phyloP scores from a whole-genome alignment of 176 grass and related monocot genomes.

The Miscanthus lutarioriparius region DNA sequence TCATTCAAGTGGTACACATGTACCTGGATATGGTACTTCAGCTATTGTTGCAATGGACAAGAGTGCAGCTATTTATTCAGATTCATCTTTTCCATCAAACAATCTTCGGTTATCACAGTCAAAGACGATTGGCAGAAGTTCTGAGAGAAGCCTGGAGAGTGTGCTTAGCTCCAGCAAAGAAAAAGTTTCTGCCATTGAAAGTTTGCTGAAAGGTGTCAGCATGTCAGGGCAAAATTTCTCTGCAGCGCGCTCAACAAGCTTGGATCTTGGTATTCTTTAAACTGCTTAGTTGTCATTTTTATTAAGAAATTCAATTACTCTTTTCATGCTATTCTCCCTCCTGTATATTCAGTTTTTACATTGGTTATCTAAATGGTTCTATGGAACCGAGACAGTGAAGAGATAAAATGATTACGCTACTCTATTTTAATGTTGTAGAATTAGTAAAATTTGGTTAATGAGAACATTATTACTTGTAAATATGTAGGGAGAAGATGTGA shows the following conservation, averaged over 20 bases:
- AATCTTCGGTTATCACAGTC: conserved; percentile 69
- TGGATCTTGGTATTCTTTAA: conserved; percentile 90
- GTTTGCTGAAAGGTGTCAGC: conserved; percentile 87
- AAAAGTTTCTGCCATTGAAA: conserved; percentile 98
- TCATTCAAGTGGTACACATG: conserved; percentile 53
- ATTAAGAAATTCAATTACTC: conserved; percentile 27
- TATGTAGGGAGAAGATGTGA: background rate
- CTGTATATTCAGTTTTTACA: background rate
- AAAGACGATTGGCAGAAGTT: conserved; percentile 57
- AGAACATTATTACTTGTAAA: background rate
- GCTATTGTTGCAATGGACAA: conserved; percentile 99
- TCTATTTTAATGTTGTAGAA: background rate
- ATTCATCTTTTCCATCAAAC: conserved; percentile 70
- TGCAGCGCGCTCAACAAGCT: conserved; percentile 68
- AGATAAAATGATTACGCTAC: background rate
- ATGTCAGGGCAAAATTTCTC: conserved; percentile 79
- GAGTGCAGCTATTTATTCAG: conserved; percentile 64
- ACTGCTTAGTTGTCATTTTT: conserved; percentile 37
- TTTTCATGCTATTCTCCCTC: background rate
- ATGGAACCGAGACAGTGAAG: background rate
- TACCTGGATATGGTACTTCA: conserved; percentile 86
- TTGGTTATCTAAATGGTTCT: background rate
- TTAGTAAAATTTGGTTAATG: conserved; percentile 1
- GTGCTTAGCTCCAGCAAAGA: conserved; percentile 95
- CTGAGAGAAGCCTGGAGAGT: conserved; percentile 92